Conservation (phyloP, 345 rosid genomes). For the Salix arbutifolia region DNA sequence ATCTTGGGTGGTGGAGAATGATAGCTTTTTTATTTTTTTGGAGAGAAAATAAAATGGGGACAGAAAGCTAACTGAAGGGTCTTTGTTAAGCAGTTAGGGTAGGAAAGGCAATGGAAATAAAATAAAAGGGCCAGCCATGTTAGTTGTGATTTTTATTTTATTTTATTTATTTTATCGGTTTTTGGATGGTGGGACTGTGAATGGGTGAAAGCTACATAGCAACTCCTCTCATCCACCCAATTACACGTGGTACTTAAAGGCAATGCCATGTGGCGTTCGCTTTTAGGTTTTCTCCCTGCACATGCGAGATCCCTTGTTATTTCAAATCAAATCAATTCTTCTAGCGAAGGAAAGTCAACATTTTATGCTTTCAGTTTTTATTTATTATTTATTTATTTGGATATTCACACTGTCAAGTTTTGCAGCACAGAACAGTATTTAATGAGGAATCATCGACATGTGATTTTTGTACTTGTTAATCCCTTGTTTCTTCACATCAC, state of each 20-base stretch:
- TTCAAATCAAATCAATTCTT: slow-evolving; percentile 23
- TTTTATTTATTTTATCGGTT: not conserved
- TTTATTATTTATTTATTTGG: too few species aligned
- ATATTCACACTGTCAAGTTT: not conserved
- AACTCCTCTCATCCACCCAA: slow-evolving; percentile 20
- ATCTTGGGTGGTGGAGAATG: slow-evolving; percentile 1
- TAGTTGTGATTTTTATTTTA: not conserved
- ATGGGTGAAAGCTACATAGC: slow-evolving; percentile 30
- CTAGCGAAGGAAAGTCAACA: not conserved
- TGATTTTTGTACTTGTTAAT: too few species aligned
- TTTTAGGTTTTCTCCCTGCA: slow-evolving; percentile 25
- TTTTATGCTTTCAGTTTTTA: not conserved
- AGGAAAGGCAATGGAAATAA: not conserved
- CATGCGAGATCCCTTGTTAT: slow-evolving; percentile 24
- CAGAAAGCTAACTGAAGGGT: not conserved
- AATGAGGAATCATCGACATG: too few species aligned
- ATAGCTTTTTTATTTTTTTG: not conserved
- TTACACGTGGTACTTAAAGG: slow-evolving; percentile 20
- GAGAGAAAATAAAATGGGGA: not conserved
- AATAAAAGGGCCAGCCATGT: not conserved
- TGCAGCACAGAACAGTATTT: not conserved
- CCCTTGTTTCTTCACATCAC: too few species aligned
- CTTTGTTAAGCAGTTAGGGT: not conserved
- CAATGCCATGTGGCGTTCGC: slow-evolving; percentile 25
- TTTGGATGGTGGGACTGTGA: not conserved